Evolutionary conservation across 306 rosid genomes (phyloP).

Genomic region (Gynostemma pentaphyllum): DNA sequence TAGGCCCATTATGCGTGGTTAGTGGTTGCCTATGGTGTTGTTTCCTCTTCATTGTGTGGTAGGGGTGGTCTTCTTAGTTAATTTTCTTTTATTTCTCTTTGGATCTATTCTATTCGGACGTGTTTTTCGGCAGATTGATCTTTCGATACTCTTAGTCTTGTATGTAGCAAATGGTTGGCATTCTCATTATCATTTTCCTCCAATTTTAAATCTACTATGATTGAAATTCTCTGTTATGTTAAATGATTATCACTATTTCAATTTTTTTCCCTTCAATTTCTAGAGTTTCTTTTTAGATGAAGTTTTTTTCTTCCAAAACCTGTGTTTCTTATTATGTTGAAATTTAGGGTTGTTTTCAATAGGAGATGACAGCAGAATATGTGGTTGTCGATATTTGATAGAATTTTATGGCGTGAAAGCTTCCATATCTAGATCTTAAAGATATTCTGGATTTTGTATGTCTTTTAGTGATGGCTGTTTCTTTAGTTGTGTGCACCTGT

Average conservation of each 20-base stretch:
- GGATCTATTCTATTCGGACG: background rate
- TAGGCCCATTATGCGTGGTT: constrained; percentile 51
- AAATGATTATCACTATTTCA: background rate
- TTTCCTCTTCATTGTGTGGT: constrained; percentile 29
- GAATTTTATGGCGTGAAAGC: background rate
- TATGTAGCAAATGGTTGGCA: background rate
- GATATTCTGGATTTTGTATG: background rate
- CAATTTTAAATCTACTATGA: background rate
- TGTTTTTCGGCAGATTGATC: background rate
- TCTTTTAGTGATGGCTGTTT: background rate
- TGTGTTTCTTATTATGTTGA: background rate
- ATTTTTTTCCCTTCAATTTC: background rate
- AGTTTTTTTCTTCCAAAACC: background rate
- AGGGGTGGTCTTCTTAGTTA: constrained; percentile 1
- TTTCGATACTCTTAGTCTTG: background rate
- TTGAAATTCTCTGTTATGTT: background rate
- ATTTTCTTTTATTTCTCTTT: background rate
- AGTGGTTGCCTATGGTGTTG: constrained; percentile 43
- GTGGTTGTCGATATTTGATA: background rate
- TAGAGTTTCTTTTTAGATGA: background rate
- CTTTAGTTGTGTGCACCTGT: background rate
- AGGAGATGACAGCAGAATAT: background rate
- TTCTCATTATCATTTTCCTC: background rate
- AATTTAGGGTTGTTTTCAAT: no score
- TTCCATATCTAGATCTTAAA: background rate